A percentile compares a stretch with the other conserved stretches of the same genome.
Conservation (phyloP, 2,329 filamentous ascomycete species). For the Colletotrichum sp. region DNA sequence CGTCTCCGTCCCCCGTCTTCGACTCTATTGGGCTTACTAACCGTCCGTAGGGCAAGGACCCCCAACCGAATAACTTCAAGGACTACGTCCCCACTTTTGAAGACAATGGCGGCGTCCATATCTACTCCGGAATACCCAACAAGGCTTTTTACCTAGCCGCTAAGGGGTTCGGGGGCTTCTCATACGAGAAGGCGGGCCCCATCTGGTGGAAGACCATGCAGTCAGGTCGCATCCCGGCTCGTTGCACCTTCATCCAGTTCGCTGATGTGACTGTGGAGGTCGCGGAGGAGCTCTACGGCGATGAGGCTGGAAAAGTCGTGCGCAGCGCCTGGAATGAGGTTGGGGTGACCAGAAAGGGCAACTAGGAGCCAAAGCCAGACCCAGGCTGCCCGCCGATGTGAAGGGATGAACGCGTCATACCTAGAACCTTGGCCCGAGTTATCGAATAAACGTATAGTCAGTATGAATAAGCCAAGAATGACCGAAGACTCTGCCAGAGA, state of each 20-base stretch:
- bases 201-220: constrained; percentile 58
- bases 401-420: background rate
- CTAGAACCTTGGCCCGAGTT: background rate
- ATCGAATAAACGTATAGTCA: background rate
- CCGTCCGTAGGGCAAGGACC: constrained; percentile 51
- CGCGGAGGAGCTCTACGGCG: constrained; percentile 46
- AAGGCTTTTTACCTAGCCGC: constrained; percentile 58
- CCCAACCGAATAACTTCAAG: constrained; percentile 53
- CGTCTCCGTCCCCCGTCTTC: background rate
- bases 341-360: constrained; percentile 37
- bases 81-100: constrained; percentile 42
- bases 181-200: constrained; percentile 58
- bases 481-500: background rate
- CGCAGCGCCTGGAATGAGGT: constrained; percentile 53
- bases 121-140: constrained; percentile 63
- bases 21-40: background rate
- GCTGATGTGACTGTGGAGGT: constrained; percentile 52
- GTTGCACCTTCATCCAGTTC: constrained; percentile 52
- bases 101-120: constrained; percentile 60
- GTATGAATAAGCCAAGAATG: background rate
- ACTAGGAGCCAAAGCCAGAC: background rate
- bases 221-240: constrained; percentile 43
- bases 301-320: constrained; percentile 46
- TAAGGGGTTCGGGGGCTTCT: constrained; percentile 53
- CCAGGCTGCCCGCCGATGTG: background rate